phyloP scores from a whole-genome alignment of 768 basidiomycete genomes.

The Bullera alba region DNA sequence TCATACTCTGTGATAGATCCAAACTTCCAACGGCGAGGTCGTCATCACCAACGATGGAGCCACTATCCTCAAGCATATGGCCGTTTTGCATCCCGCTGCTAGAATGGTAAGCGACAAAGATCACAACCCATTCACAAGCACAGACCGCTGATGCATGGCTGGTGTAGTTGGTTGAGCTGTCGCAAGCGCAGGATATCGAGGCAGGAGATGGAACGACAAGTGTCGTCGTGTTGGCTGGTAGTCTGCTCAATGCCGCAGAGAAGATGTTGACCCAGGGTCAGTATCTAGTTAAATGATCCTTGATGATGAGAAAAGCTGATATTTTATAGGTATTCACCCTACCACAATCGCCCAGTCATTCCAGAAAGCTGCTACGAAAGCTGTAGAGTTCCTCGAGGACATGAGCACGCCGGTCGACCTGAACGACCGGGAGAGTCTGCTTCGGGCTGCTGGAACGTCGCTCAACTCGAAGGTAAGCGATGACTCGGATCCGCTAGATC shows the following conservation, averaged over 20 bases:
- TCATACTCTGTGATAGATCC: constrained; percentile 62
- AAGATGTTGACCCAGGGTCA: constrained; percentile 86
- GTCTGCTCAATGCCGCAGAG: constrained; percentile 86
- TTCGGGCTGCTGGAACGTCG: constrained; percentile 89
- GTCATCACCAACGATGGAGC: constrained; percentile 99
- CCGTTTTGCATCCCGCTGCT: constrained; percentile 93
- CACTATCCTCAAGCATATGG: constrained; percentile 84
- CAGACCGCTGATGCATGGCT: neutral
- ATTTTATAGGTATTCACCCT: constrained; percentile 66
- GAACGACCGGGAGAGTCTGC: constrained; percentile 70
- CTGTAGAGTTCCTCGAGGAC: constrained; percentile 87
- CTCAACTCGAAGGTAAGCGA: constrained; percentile 81
- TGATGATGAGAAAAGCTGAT: constrained; percentile 1
- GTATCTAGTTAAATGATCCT: neutral
- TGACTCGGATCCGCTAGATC: neutral
- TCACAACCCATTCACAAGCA: constrained; percentile 3
- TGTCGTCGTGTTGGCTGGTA: constrained; percentile 93
- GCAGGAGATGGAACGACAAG: constrained; percentile 98
- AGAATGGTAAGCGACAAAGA: constrained; percentile 95
- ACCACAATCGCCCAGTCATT: constrained; percentile 96
- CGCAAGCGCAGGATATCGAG: constrained; percentile 95
- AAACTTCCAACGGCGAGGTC: constrained; percentile 91
- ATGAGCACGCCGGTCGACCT: constrained; percentile 88
- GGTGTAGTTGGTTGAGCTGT: constrained; percentile 87
- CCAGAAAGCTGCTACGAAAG: constrained; percentile 80